Evolutionary conservation across 306 rosid species (phyloP).

Genomic region (Acacia acuminata): DNA sequence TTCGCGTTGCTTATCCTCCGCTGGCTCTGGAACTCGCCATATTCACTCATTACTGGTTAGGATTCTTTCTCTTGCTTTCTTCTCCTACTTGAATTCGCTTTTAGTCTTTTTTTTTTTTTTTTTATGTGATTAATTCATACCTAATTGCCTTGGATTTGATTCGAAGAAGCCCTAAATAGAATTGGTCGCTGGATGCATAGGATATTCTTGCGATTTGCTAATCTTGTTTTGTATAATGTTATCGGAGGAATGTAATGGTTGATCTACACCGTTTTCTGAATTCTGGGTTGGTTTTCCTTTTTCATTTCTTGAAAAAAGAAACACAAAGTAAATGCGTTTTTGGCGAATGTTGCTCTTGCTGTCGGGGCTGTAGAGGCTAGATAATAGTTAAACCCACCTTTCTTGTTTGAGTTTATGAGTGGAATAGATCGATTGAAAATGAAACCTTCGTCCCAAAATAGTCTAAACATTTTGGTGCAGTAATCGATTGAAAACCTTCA

Average conservation of each 20-base stretch:
- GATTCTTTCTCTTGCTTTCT: constrained; percentile 2
- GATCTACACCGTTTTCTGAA: constrained; percentile 39
- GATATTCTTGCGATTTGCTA: background rate
- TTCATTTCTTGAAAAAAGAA: background rate
- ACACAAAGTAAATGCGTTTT: constrained; percentile 1
- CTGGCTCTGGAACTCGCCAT: constrained; percentile 43
- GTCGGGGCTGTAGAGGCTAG: constrained; percentile 1
- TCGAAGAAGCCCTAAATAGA: constrained; percentile 17
- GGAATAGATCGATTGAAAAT: constrained; percentile 5
- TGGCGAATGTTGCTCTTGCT: constrained; percentile 12
- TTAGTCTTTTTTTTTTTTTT: background rate
- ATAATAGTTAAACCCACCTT: constrained; percentile 6
- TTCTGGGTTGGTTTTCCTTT: constrained; percentile 4
- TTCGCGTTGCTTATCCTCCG: constrained; percentile 24
- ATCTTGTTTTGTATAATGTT: background rate
- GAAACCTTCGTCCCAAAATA: too few relatives aligned
- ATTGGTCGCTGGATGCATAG: background rate
- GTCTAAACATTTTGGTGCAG: too few relatives aligned
- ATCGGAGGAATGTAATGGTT: background rate
- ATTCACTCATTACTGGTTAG: constrained; percentile 50
- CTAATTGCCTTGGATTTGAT: constrained; percentile 14
- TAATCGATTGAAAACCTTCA: too few relatives aligned
- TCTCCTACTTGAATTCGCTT: background rate
- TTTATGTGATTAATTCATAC: constrained; percentile 5
- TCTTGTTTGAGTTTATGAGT: constrained; percentile 11